A percentile compares a stretch with the other conserved stretches of the same genome.
Conservation (phyloP, 1,139 yeast genomes). For the Meyerozyma smithsonii region DNA sequence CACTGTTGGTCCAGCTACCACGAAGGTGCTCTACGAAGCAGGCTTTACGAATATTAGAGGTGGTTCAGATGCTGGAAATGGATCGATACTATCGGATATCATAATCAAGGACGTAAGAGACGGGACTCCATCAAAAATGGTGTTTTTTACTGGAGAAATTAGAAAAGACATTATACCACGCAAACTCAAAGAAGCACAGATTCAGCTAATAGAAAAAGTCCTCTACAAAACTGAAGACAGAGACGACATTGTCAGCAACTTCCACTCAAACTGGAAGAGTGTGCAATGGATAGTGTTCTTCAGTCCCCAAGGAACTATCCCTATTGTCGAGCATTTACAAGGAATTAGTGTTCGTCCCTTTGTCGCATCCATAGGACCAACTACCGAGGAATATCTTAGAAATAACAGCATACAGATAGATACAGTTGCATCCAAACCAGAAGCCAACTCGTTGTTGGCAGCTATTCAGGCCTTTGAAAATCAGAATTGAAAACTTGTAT, state of each 20-base stretch:
- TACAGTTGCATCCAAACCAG: slow-evolving; percentile 70
- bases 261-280: slow-evolving; percentile 17
- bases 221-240: slow-evolving; percentile 64
- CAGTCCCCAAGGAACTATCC: slow-evolving; percentile 84
- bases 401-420: slow-evolving; percentile 51
- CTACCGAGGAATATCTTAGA: slow-evolving; percentile 65
- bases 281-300: slow-evolving; percentile 72
- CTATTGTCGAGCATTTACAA: slow-evolving; percentile 47
- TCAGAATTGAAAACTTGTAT: slow-evolving; percentile 2
- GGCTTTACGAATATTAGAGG: slow-evolving; percentile 75
- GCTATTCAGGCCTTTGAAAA: slow-evolving; percentile 18
- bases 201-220: slow-evolving; percentile 55
- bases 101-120: slow-evolving; percentile 41
- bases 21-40: slow-evolving; percentile 46
- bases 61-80: slow-evolving; percentile 78
- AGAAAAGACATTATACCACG: slow-evolving; percentile 79
- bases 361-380: slow-evolving; percentile 90
- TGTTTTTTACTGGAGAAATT: slow-evolving; percentile 83
- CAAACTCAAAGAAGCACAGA: slow-evolving; percentile 37
- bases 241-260: slow-evolving; percentile 41
- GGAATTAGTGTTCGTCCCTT: slow-evolving; percentile 22
- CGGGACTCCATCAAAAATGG: slow-evolving; percentile 27
- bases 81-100: slow-evolving; percentile 60
- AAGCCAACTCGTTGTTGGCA: slow-evolving; percentile 52
- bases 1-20: slow-evolving; percentile 93